These are phyloP conservation scores for Bocquillonia castaneifolia DNA, from an alignment of 441 rosid species.

Conservation along the genomic window DNA sequence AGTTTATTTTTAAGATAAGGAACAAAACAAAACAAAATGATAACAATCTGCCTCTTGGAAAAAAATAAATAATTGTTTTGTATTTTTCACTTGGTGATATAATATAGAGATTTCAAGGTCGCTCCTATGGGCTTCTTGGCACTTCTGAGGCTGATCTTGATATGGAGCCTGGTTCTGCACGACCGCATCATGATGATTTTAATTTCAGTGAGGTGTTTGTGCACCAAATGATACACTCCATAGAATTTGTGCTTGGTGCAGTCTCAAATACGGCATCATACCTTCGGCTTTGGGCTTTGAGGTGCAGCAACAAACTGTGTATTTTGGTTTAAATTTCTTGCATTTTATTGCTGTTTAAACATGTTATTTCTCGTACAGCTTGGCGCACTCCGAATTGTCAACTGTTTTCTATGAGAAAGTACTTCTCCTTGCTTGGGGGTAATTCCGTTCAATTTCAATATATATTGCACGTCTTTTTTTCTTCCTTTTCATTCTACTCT, in stretches of 20 bases:
- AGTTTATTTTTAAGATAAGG: too few relatives aligned
- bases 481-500: background rate
- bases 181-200: conserved; percentile 78
- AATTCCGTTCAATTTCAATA: conserved; percentile 29
- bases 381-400: conserved; percentile 95
- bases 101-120: conserved; percentile 91
- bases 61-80: background rate
- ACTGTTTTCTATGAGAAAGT: conserved; percentile 96
- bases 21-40: too few relatives aligned
- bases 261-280: conserved; percentile 97
- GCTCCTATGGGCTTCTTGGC: conserved; percentile 76
- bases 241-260: conserved; percentile 92
- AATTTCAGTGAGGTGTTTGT: conserved; percentile 96
- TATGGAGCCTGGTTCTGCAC: conserved; percentile 78
- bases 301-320: conserved; percentile 34
- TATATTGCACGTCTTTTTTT: conserved; percentile 6
- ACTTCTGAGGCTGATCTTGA: conserved; percentile 77
- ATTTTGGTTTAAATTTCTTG: conserved; percentile 2
- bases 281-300: conserved; percentile 99
- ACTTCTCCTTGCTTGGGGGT: conserved; percentile 96
- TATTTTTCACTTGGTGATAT: conserved; percentile 13
- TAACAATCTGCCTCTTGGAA: too few relatives aligned
- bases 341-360: conserved; percentile 19
- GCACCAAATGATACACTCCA: conserved; percentile 98
- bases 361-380: conserved; percentile 44